Conservation (phyloP, 2,329 filamentous ascomycete species). For the Neobulgaria alba region DNA sequence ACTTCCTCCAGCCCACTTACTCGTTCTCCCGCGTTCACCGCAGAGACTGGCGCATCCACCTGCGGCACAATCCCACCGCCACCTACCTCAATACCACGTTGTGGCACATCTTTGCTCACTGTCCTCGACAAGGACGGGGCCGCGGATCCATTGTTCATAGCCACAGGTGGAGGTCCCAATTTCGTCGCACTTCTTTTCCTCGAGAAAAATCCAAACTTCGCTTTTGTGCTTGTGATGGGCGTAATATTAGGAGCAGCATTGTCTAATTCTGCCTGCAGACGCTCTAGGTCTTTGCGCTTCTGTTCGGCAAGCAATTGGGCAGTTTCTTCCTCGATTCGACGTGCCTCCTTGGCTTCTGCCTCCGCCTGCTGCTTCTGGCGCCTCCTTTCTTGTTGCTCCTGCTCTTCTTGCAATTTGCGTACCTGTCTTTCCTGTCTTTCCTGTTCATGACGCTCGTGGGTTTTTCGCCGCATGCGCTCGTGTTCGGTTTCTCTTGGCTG, state of each 20-base stretch:
- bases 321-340: conserved; percentile 18
- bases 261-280: conserved; percentile 26
- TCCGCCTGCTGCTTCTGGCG: conserved; percentile 4
- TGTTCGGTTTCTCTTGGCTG: conserved; percentile 16
- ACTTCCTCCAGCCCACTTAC: conserved; percentile 38
- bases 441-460: conserved; percentile 12
- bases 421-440: conserved; percentile 9
- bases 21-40: conserved; percentile 70
- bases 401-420: conserved; percentile 9
- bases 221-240: conserved; percentile 13
- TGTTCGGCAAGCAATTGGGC: conserved; percentile 23
- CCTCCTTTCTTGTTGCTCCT: conserved; percentile 10
- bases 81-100: conserved; percentile 19
- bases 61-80: conserved; percentile 36
- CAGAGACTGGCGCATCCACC: conserved; percentile 70
- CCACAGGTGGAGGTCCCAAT: conserved; percentile 9
- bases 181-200: conserved; percentile 19
- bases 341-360: conserved; percentile 10
- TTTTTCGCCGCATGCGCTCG: conserved; percentile 15
- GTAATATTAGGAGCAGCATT: conserved; percentile 15
- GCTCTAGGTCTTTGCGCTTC: conserved; percentile 28
- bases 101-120: conserved; percentile 8
- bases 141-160: conserved; percentile 7
- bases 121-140: conserved; percentile 6
- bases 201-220: conserved; percentile 26